Base-by-base conservation (phyloP, 768 basidiomycete genomes). In the Mycena vitilis region DNA sequence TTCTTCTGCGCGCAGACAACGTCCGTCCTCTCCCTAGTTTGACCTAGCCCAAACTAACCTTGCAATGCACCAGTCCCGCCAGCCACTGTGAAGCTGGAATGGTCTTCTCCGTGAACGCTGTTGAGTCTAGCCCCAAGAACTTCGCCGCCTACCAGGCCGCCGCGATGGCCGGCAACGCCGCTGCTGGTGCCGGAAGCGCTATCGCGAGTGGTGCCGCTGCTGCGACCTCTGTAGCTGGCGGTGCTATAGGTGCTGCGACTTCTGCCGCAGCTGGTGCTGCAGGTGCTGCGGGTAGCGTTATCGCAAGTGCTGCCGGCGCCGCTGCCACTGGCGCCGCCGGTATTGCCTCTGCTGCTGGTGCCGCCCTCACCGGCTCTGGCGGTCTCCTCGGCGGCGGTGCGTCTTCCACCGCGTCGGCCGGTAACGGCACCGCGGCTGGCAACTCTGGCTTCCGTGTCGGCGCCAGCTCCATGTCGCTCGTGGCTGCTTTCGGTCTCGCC, bases 101-200 rank as follows among this genome's bases (percentile, higher is more conserved):
- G 88, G 89, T 90, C 54, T 89, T 90, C 77, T 84, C 88, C 25
- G 77, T 89, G 37, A 89, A 89, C 75, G 66, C 83, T 85, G 15
- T 83, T 81, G 34, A 25, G 11, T 38, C 36, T 45, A 23, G 49
- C 7, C 74, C 78, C 23, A 87, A 86, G 79, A 82, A 77, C 56
- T 88, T 85, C 68, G 80, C 73, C 1, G 78, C 77, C 25, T 90
- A 85, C 85, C 82, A 85, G 79, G 82, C 68, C 6, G 42, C 47
- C 54, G 49, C 65, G 25, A 61, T 40, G 63, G 23, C 4, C 51
- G 51, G 66, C 58, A 68, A 63, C 44, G 51, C 67, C 13, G 58
- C 67, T 40, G 45, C 64, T 12, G 65, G 70, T 45, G 15, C 44
- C 12, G 18, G 44, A 1, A 18, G 44, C 6, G 44, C 44, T 45